These are phyloP conservation scores for Davidsoniella neocaledoniae DNA, from an alignment of 2,329 filamentous ascomycete species.

Conservation along the genomic window DNA sequence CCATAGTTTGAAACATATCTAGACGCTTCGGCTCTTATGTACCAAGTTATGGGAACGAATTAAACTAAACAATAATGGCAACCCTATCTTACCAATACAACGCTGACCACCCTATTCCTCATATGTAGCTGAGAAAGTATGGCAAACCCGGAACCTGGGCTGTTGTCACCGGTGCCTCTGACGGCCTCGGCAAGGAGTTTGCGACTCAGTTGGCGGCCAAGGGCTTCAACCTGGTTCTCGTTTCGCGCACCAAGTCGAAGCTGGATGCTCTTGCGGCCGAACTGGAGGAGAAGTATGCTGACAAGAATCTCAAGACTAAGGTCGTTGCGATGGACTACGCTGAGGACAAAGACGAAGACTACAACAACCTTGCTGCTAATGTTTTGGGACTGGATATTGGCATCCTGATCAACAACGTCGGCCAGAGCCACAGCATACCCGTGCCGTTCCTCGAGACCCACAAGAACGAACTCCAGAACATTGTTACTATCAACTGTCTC, in stretches of 20 bases:
- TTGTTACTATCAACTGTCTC: constrained; percentile 88
- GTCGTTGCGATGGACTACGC: constrained; percentile 84
- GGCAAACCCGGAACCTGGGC: constrained; percentile 88
- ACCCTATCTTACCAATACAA: too few relatives aligned
- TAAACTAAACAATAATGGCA: neutral
- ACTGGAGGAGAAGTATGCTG: constrained; percentile 52
- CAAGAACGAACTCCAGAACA: constrained; percentile 66
- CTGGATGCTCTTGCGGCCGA: constrained; percentile 61
- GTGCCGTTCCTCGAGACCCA: constrained; percentile 72
- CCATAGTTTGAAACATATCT: neutral
- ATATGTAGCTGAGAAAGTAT: constrained; percentile 62
- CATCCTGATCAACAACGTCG: constrained; percentile 93
- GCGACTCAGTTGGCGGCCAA: constrained; percentile 76
- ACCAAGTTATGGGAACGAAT: too few relatives aligned
- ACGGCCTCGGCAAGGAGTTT: constrained; percentile 94
- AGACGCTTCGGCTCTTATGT: neutral
- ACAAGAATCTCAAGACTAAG: constrained; percentile 49
- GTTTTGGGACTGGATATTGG: constrained; percentile 62
- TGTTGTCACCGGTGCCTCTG: constrained; percentile 84
- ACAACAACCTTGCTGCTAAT: constrained; percentile 51
- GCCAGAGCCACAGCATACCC: constrained; percentile 83
- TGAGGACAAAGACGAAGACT: constrained; percentile 62
- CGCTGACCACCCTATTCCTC: neutral
- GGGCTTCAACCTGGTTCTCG: constrained; percentile 86
- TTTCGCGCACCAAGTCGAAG: constrained; percentile 91